Base-by-base conservation (phyloP, 352 stramenopile species). In the Phytophthora crassamura region DNA sequence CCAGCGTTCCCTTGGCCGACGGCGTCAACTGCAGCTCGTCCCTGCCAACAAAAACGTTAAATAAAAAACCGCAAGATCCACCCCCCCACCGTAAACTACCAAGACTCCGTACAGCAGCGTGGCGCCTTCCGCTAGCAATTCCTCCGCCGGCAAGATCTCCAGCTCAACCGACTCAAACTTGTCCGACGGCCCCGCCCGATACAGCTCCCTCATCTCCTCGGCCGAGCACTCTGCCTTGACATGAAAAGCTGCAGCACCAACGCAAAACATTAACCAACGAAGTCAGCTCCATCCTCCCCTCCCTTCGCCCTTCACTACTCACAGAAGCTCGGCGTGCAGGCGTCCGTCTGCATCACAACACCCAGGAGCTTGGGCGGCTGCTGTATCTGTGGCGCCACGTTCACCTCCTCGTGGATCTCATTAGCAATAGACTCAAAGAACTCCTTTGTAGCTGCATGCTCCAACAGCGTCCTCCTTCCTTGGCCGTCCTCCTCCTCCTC, bases 391-490 rank as follows among this genome's bases (percentile, higher is more conserved):
- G 51, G 57, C 0, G 67, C 18, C 28, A 95, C 33, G 42, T 95
- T 95, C 59, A 94, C 78, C 49, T 95, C 88, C 41, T 95, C 88
- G 34, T 91, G 67, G 20, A 94, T 72, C 59, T 95, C 87, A 18
- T 79, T 80, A 34, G 78, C 64, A 43, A 95, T 90, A 33, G 86
- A 95, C 20, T 71, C 59, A 16, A 93, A 95, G 50, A 93, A 77
- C 50, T 89, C 82, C 10, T 59, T 52, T 9, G 65, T 59, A 0
- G 69, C 77, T 5, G 64, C 75, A 0, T 35, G 33, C 47, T 90
- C 77, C 30, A 82, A 33, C 16, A 53, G 40, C 8, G 14, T 25
- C 39, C 25, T 54, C n/a, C n/a, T 28, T 1, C 35, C 18, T n/a
- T 63, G 43, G 12, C 72, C 25, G 2, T n/a, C 22, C 22, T 25